Evolutionary conservation across 768 basidiomycete species (phyloP), one percentile per base, ranked within the genome.

Genomic region (Podaxis sp.): DNA sequence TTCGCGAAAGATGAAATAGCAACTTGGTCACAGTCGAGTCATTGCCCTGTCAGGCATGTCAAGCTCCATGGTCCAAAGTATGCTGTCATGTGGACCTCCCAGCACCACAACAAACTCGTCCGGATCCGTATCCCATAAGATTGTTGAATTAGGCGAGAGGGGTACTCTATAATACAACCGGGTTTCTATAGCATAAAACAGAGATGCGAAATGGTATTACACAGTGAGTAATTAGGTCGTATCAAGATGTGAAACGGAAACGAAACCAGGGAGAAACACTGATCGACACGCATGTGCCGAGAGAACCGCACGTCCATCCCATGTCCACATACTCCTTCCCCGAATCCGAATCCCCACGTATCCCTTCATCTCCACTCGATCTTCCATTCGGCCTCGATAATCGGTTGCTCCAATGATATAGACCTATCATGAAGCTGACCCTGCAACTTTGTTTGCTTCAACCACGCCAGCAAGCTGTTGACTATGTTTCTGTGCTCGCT

Each of bases 401-500:
- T 12, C 19, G 11, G 30, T 36, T 17, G 6, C 9, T 33, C 33
- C 33, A 33, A 33, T 7, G 1, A 30, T 30, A 30, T 4, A 4
- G 13, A 44, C 19, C 15, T 39, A 61, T 53, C 39, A 53, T 26
- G 52, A 42, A 22, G 40, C 59, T 15, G 66, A 49, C 1, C 56
- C 57, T 11, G 67, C 63, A 4, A 65, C 61, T 61, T 80, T 79
- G 56, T 78, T 78, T 13, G 71, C 63, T 28, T 82, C 82, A 1
- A 83, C 72, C 24, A 87, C 80, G 33, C 86, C 87, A 63, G 78
- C 77, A 33, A 88, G 76, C 68, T 86, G 86, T 48, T 78, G 77
- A 59, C 79, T 90, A 44, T 93, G 84, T 71, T 87, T 90, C 71
- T 87, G 85, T n/a, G 92, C 91, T 24, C 87, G 74, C 26, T 94